Base-by-base conservation (phyloP, 768 basidiomycete genomes). In the Cubamyces sp. region DNA sequence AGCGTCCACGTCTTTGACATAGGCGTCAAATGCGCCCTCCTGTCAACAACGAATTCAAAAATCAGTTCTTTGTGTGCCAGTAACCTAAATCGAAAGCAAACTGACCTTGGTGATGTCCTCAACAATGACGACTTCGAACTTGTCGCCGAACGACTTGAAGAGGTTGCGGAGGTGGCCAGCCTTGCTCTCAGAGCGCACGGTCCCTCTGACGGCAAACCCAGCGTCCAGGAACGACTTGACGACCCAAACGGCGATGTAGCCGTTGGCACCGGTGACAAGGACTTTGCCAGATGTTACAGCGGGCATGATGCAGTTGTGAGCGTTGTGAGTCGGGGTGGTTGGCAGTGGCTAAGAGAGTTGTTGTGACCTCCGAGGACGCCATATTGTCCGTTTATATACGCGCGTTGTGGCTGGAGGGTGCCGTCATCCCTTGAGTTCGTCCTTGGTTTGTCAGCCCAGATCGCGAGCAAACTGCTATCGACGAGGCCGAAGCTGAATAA, bases 1-100 rank as follows among this genome's bases (percentile, higher is more conserved):
- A 0, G 82, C 92, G 59, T 90, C 85, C 9, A 92, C 85, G 1
- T 82, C 90, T 69, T 86, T 82, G 61, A 93, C 87, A 1, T 85
- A 88, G 52, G 91, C 85, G 69, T 93, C 89, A 64, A 93, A 95
- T 0, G 87, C 88, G 4, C 83, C 84, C 4, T 80, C 81, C 85
- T 86, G 26, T 19, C 9, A 6, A 34, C 28, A 8, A 8, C 34
- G 42, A 26, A 34, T 34, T 16, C 8, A 21, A 25, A 49, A 26
- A 5, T n/a, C 25, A 14, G 48, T 7, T 26, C 19, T 26, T 5
- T 7, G 3, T 49, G 8, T 3, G 11, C 7, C 1, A 26, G 21
- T 12, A 11, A 3, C 23, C 16, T n/a, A 5, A 3, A 9, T 6
- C 25, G 37, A 46, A 19, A 30, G 23, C 5, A 37, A 15, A 55